Base-by-base conservation (phyloP, 805 yeast genomes). In the Candida ovalis region DNA sequence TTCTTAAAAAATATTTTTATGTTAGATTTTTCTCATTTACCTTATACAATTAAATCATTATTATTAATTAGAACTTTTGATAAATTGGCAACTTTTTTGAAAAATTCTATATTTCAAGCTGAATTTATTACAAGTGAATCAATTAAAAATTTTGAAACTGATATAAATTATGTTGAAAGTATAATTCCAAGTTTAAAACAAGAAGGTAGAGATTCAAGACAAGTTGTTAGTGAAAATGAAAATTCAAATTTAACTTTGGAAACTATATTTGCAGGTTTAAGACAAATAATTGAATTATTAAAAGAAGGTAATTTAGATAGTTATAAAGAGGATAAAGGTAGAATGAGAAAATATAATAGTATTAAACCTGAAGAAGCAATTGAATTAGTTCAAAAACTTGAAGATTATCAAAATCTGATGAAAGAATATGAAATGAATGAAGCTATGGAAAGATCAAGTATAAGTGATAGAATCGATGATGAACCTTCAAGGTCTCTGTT, bases 31-130 rank as follows among this genome's bases (percentile, higher is more conserved):
- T 83, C 86, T 10, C 86, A 86, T 50, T 72, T 94, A 42, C 97
- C 98, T 0, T 76, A 76, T 40, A 78, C 86, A 4, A 82, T 92
- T 48, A 80, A 87, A 56, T 82, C 92, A 3, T 70, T 90, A 50
- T 79, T 95, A n/a, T 77, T 91, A 51, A 82, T 89, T 55, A 79
- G 96, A 61, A 89, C 92, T 24, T 88, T 88, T 63, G 98, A 91
- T 69, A 82, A 86, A 54, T 77, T 94, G 50, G 82, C 95, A 0
- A 78, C 83, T 37, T 80, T 83, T 52, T 80, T 92, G 63, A 71
- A 86, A 52, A 74, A 76, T 40, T 72, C 82, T 8, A 71, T 91
- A 50, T 71, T 81, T 40, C 67, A 74, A 33, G 75, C 76, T 18
- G 78, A 82, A 1, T 76, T 75, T 1, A 81, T 80, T 55, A 82